Evolutionary conservation across 768 basidiomycete species (phyloP), one percentile per base, ranked within the genome.

Genomic region (Serendipita vermifera): DNA sequence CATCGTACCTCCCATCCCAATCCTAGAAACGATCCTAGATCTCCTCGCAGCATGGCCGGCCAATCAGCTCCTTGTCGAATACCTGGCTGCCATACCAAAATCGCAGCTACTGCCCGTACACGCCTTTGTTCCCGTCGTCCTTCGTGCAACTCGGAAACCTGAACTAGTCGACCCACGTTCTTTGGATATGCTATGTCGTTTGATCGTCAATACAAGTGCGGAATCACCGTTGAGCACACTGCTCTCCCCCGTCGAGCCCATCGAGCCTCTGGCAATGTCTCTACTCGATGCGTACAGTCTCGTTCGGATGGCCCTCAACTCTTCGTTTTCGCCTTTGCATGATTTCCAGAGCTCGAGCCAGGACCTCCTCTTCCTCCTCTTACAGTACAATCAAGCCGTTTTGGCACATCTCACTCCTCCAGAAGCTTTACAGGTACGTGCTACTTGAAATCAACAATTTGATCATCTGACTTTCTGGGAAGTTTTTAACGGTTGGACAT

Each of bases 401-500:
- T 7, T 51, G 15, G 20, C 20, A 3, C 46, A 51, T 7, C 31
- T 51, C n/a, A 51, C 4, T 26, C 5, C 46, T 40, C 17, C 15
- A 3, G 46, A 51, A 9, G 27, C 46, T 20, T 15, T 51, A 15
- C 46, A 51, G 46, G 46, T 51, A 7, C 31, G 46, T 9, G 11
- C 15, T 5, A 3, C 46, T 51, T 29, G 46, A 26, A 14, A 9
- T 9, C 26, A n/a, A n/a, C n/a, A n/a, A n/a, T n/a, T n/a, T n/a
- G n/a, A n/a, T n/a, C n/a, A n/a, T n/a, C 46, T 51, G 31, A 51
- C 5, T 51, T 51, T 29, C n/a, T n/a, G n/a, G 46, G 3, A 17
- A 51, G 46, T 22, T 51, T 29, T 29, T 51, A 29, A 26, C 46
- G 22, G n/a, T 51, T 29, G n/a, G 46, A 20, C 46, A 51, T n/a